Base-by-base conservation (phyloP, 2,329 filamentous ascomycete genomes). In the Sclerotinia spermophila region DNA sequence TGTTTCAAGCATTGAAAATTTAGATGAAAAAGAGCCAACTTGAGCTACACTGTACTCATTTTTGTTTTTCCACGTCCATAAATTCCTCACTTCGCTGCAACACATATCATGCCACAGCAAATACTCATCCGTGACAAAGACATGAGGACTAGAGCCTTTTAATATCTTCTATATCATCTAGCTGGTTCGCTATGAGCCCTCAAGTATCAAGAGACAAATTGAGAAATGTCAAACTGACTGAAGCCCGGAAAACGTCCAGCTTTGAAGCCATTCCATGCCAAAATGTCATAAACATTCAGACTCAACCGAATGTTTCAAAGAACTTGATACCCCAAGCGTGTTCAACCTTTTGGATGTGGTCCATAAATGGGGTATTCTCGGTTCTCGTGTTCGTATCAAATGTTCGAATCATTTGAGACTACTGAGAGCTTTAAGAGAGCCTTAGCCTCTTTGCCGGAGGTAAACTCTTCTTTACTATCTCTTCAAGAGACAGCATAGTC, bases 101-200 rank as follows among this genome's bases (percentile, higher is more conserved):
- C 7, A 6, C 55, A 2, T 58, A 24, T 19, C 33, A 15, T 38
- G 2, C 33, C 27, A 38, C 13, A n/a, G 10, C 21, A 10, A 21
- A 58, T 5, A 1, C 4, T 2, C 6, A 35, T 35, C 30, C 4
- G 21, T 58, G 10, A 24, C 21, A 35, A 5, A 24, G 13, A 38
- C 30, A 8, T 5, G 5, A 13, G 15, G 7, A 38, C 0, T 24
- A n/a, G n/a, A n/a, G 6, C 55, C 0, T 38, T 4, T 8, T 5
- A 24, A 11, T 13, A n/a, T 48, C 45, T 48, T 10, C 4, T 13
- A n/a, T 11, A 11, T 13, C 11, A 48, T 13, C 4, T n/a, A 48
- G 24, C 4, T n/a, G 3, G n/a, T 48, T 24, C 13, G 4, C 24
- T n/a, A 0, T n/a, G 45, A 48, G 10, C 4, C 11, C 10, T 13